Evolutionary conservation across 768 basidiomycete species (phyloP).

Genomic region (Rhizopogon rudus): DNA sequence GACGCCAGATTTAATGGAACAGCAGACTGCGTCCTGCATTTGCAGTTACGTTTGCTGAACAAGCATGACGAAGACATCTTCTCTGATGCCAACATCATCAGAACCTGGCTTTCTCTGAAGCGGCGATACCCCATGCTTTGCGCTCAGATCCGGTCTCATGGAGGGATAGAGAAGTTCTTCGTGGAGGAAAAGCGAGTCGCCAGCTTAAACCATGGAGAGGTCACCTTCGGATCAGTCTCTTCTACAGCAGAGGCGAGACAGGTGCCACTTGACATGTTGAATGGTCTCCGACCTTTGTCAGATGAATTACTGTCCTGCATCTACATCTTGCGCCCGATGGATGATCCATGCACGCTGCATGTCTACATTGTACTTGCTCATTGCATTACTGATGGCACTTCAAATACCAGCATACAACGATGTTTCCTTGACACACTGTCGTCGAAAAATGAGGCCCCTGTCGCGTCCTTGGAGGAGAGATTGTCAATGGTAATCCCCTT

Average conservation of each 20-base stretch:
- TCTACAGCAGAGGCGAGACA: constrained; percentile 31
- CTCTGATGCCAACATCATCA: constrained; percentile 29
- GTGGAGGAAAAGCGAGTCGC: constrained; percentile 34
- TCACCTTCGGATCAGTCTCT: constrained; percentile 28
- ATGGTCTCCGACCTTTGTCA: constrained; percentile 36
- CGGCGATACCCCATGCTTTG: constrained; percentile 45
- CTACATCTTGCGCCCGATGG: constrained; percentile 34
- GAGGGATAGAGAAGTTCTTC: constrained; percentile 29
- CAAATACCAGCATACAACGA: constrained; percentile 36
- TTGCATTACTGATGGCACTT: constrained; percentile 45
- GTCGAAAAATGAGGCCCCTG: not conserved
- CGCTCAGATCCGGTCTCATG: constrained; percentile 28
- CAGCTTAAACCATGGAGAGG: constrained; percentile 31
- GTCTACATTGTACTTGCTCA: constrained; percentile 43
- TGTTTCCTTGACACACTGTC: constrained; percentile 41
- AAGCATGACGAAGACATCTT: constrained; percentile 21
- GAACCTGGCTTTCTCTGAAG: constrained; percentile 45
- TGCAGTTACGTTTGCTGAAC: constrained; percentile 21
- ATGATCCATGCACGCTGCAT: constrained; percentile 32
- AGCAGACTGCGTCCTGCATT: constrained; percentile 35
- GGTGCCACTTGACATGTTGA: constrained; percentile 23
- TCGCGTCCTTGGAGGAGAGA: constrained; percentile 30
- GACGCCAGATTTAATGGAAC: constrained; percentile 38
- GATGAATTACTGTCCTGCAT: constrained; percentile 37
- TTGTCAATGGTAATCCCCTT: constrained; percentile 37